Base-by-base conservation (phyloP, 1,139 yeast species). In the Saccharomyces hybrid region DNA sequence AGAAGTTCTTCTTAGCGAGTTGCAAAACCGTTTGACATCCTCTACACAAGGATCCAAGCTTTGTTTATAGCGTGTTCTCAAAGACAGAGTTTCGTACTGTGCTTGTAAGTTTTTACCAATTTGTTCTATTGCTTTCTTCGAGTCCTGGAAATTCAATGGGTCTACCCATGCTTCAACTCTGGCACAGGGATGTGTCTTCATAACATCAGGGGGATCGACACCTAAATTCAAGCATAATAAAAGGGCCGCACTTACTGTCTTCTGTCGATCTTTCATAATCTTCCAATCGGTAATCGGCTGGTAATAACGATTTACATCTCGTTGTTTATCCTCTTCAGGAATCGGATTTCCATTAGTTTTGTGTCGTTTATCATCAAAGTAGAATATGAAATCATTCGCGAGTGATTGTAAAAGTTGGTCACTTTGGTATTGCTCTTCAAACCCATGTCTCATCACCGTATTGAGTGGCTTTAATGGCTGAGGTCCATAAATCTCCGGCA, bases 151-250 rank as follows among this genome's bases (percentile, higher is more conserved):
- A n/a, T 82, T 76, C 29, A 86, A 75, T 0, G 98, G 97, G 67
- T 93, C 96, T 31, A 93, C 83, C 91, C 97, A 91, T 1, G 97
- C 88, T 72, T 95, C 99, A 48, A 85, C 73, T 63, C 87, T 84
- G 1, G 99, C 96, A 66, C 96, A 88, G 0, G 97, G 98, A 59
- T 88, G 91, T 0, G 98, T 90, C 69, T 90, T 89, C 71, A 88
- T 83, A 41, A 91, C 83, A 70, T 95, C 99, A 1, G 99, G 99
- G 2, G 99, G 99, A 61, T 93, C 98, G 2, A 93, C 97, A 4
- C 99, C 98, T 51, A 93, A 74, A 66, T 95, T 93, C 47, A 93
- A 75, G 68, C 99, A 93, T 51, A 93, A 73, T 52, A 93, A 91
- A 29, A 93, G 75, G 13, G 96, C 97, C 0, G 98, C 99, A 56